These are phyloP conservation scores for Eucalyptus pumila DNA, from an alignment of 345 rosid species.

Conservation along the genomic window DNA sequence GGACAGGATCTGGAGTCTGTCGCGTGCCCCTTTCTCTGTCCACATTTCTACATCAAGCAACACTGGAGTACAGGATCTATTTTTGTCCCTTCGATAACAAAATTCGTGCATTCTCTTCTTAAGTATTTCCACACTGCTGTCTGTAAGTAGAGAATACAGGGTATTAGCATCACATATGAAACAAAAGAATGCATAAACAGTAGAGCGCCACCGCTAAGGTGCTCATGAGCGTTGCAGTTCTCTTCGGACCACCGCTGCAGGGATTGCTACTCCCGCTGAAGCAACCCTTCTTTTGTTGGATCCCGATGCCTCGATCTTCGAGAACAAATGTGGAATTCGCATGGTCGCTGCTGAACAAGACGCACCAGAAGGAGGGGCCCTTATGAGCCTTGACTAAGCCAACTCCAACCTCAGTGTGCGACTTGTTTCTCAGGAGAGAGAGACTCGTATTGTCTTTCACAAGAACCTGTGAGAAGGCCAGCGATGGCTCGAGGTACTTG, in stretches of 20 bases:
- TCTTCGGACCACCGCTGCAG: constrained; percentile 43
- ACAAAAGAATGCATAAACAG: not conserved
- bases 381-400: constrained; percentile 54
- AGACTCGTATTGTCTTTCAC: constrained; percentile 35
- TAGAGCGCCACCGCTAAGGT: not conserved
- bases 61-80: not conserved
- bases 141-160: not conserved
- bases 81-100: not conserved
- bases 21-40: not conserved
- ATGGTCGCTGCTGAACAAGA: constrained; percentile 49
- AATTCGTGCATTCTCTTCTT: not conserved
- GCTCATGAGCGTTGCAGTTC: not conserved
- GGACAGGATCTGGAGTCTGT: not conserved
- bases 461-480: constrained; percentile 52
- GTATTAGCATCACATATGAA: not conserved
- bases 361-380: constrained; percentile 60
- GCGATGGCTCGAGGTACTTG: constrained; percentile 40
- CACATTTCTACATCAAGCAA: not conserved
- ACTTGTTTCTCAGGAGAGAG: constrained; percentile 44
- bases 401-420: constrained; percentile 61
- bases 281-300: constrained; percentile 71
- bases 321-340: constrained; percentile 59
- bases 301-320: constrained; percentile 70
- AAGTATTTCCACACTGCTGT: not conserved
- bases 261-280: constrained; percentile 58